Evolutionary conservation across 2,329 filamentous ascomycete species (phyloP).

Genomic region (Pyrenochaeta sp.): DNA sequence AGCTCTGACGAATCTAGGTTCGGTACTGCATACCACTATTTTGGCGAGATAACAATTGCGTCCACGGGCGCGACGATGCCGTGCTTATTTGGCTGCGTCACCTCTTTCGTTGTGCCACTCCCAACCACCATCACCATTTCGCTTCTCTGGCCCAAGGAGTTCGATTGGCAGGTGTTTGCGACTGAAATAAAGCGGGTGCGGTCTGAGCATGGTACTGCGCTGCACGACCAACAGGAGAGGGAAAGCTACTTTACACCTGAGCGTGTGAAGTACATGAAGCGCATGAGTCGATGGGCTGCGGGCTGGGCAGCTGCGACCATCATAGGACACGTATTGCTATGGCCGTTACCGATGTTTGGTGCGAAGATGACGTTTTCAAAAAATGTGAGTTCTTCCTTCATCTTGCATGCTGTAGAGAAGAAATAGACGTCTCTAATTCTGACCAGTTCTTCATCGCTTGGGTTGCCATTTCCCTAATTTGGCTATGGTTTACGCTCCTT

Average conservation of each 20-base stretch:
- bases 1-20: conserved; percentile 30
- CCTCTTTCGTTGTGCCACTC: conserved; percentile 53
- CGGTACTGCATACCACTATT: conserved; percentile 56
- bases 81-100: conserved; percentile 63
- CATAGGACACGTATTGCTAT: conserved; percentile 63
- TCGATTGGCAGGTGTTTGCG: conserved; percentile 52
- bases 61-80: conserved; percentile 61
- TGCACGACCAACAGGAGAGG: neutral
- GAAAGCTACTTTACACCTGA: conserved; percentile 15
- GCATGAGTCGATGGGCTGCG: conserved; percentile 58
- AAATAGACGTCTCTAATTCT: neutral
- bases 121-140: conserved; percentile 60
- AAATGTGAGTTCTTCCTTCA: conserved; percentile 29
- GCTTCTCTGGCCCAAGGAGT: conserved; percentile 54
- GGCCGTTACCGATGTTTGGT: conserved; percentile 66
- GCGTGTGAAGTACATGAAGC: conserved; percentile 46
- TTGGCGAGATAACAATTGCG: conserved; percentile 58
- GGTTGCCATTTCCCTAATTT: conserved; percentile 61
- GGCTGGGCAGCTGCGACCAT: conserved; percentile 61
- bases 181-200: conserved; percentile 18
- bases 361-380: conserved; percentile 54
- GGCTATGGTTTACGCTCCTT: conserved; percentile 62
- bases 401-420: neutral
- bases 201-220: neutral
- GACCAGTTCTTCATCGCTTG: conserved; percentile 58